Evolutionary conservation across 257 asterid species (phyloP).

Genomic region (Scutellaria barbata): DNA sequence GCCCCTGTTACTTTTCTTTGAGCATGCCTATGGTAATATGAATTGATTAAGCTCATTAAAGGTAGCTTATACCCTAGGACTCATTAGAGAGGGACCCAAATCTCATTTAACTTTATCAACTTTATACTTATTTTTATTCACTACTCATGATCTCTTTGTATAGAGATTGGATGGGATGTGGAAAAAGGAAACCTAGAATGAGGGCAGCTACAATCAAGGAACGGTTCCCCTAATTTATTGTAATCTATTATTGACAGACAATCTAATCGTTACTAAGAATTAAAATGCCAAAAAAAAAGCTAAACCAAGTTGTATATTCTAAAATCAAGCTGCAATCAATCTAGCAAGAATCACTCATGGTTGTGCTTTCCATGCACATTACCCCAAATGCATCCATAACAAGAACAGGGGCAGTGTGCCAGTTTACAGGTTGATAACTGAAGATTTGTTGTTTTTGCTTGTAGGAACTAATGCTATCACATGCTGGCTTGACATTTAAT

Average conservation of each 20-base stretch:
- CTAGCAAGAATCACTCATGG: too few species aligned
- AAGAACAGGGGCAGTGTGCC: not conserved
- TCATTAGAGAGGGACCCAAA: not conserved
- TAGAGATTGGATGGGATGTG: not conserved
- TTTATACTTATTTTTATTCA: not conserved
- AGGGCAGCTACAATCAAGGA: not conserved
- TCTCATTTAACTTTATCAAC: not conserved
- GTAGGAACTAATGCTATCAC: conserved; percentile 24
- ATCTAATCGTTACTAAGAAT: too few species aligned
- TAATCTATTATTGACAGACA: too few species aligned
- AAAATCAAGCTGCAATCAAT: too few species aligned
- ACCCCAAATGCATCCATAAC: too few species aligned
- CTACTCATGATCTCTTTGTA: not conserved
- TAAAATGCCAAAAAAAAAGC: too few species aligned
- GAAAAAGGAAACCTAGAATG: not conserved
- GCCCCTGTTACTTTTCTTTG: not conserved
- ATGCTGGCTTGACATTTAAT: conserved; percentile 21
- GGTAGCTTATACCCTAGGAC: not conserved
- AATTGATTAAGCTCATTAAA: not conserved
- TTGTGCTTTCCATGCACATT: too few species aligned
- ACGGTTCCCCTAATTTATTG: not conserved
- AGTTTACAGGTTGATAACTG: conserved; percentile 8
- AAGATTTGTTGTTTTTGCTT: not conserved
- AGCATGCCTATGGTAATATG: not conserved
- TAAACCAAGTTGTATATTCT: too few species aligned